Conservation (phyloP, 495 filamentous ascomycete genomes). For the Talaromyces ruber region DNA sequence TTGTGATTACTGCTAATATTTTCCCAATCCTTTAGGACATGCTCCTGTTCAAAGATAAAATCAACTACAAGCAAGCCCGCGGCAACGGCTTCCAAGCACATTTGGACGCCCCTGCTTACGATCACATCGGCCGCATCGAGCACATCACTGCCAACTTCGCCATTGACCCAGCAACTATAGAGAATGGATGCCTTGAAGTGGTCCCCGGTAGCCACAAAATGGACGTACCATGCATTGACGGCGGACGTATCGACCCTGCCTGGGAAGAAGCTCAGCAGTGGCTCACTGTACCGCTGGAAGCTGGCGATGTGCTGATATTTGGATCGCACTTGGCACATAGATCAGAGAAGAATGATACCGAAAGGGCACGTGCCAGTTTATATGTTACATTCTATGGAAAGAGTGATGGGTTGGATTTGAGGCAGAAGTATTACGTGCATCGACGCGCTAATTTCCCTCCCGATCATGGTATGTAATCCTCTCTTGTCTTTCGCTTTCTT, state of each 20-base stretch:
- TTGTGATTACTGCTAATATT: background rate
- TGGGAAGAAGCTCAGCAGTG: slow-evolving; percentile 30
- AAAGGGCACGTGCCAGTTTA: slow-evolving; percentile 23
- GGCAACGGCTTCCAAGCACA: slow-evolving; percentile 33
- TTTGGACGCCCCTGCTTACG: slow-evolving; percentile 35
- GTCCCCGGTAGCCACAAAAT: slow-evolving; percentile 32
- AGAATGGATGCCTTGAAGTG: slow-evolving; percentile 34
- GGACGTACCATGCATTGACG: slow-evolving; percentile 21
- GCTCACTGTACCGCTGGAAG: slow-evolving; percentile 26
- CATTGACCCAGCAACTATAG: slow-evolving; percentile 28
- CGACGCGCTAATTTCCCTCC: slow-evolving; percentile 29
- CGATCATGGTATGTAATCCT: slow-evolving; percentile 19
- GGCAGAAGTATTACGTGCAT: slow-evolving; percentile 30
- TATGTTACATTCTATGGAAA: slow-evolving; percentile 36
- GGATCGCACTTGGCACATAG: slow-evolving; percentile 35
- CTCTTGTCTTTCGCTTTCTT: background rate
- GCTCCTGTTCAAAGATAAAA: slow-evolving; percentile 38
- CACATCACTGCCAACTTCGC: slow-evolving; percentile 34
- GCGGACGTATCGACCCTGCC: slow-evolving; percentile 22
- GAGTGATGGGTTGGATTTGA: slow-evolving; percentile 25
- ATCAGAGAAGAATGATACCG: slow-evolving; percentile 24
- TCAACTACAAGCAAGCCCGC: slow-evolving; percentile 31
- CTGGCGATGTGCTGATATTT: slow-evolving; percentile 31
- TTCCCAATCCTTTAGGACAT: slow-evolving; percentile 20
- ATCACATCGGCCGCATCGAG: slow-evolving; percentile 33